Evolutionary conservation across 352 stramenopile species (phyloP).

Genomic region (Paralagenidium karlingii): DNA sequence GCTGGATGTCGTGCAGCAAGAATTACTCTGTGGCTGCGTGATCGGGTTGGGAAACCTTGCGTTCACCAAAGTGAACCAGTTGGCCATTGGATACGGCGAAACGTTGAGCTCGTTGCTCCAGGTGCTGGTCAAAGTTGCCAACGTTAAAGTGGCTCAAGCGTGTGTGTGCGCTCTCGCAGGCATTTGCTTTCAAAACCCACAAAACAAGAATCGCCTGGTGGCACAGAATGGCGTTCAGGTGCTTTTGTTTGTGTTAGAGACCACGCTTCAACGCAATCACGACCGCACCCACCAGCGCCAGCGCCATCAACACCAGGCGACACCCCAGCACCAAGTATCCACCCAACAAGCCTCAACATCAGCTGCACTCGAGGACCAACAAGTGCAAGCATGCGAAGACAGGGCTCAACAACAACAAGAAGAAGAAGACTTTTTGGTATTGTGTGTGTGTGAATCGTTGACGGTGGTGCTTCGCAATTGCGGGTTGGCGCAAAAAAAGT

Average conservation of each 20-base stretch:
- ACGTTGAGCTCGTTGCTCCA: constrained; percentile 46
- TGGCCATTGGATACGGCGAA: constrained; percentile 63
- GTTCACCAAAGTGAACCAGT: constrained; percentile 53
- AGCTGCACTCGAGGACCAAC: too few relatives aligned
- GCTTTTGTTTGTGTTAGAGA: constrained; percentile 37
- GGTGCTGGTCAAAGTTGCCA: constrained; percentile 35
- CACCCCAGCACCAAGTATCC: constrained; percentile 41
- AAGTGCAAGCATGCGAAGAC: constrained; percentile 24
- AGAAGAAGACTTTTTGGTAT: too few relatives aligned
- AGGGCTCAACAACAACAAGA: too few relatives aligned
- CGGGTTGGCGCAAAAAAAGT: too few relatives aligned
- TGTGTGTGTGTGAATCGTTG: too few relatives aligned
- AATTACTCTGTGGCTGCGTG: constrained; percentile 30
- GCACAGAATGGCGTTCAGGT: constrained; percentile 62
- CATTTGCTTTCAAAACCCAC: constrained; percentile 44
- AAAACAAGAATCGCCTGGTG: constrained; percentile 47
- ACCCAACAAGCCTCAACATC: constrained; percentile 34
- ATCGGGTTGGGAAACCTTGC: constrained; percentile 50
- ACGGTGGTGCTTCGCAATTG: too few relatives aligned
- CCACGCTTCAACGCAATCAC: constrained; percentile 10
- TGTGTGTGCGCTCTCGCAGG: constrained; percentile 26
- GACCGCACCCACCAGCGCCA: constrained; percentile 24
- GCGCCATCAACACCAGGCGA: constrained; percentile 26
- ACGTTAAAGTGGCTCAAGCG: constrained; percentile 26
- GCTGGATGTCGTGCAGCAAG: too few relatives aligned